Conservation (phyloP, 2,329 filamentous ascomycete species). For the Elsinoe necatrix region DNA sequence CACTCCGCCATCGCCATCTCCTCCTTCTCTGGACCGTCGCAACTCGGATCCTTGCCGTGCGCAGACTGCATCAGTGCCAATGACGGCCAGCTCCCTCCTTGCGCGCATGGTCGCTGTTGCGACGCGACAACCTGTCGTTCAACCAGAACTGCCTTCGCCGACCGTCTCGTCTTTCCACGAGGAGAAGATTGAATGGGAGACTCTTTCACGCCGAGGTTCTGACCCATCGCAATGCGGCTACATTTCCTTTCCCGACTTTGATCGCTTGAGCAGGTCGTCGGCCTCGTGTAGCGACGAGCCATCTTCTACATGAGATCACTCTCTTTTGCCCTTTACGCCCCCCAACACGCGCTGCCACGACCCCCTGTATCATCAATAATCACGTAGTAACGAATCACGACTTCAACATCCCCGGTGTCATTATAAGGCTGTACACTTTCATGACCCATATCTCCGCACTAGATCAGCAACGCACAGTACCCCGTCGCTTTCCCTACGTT, state of each 20-base stretch:
- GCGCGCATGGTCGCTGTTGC: slow-evolving; percentile 10
- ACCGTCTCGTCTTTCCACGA: slow-evolving; percentile 3
- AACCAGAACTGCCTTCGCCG: slow-evolving; percentile 1
- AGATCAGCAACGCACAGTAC: slow-evolving; percentile 7
- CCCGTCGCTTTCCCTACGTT: not conserved
- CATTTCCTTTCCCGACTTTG: slow-evolving; percentile 29
- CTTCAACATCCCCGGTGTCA: not conserved
- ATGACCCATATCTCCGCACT: not conserved
- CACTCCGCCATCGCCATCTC: slow-evolving; percentile 10
- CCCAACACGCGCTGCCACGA: not conserved
- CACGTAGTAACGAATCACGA: slow-evolving; percentile 12
- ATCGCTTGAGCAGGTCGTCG: slow-evolving; percentile 15
- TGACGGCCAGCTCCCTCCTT: slow-evolving; percentile 6
- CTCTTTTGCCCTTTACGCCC: not conserved
- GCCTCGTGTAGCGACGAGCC: slow-evolving; percentile 2
- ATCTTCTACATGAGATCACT: not conserved
- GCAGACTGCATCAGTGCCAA: not conserved
- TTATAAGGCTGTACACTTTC: not conserved
- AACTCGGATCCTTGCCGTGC: slow-evolving; percentile 15
- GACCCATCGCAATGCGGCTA: slow-evolving; percentile 22
- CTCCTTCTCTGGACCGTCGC: slow-evolving; percentile 15
- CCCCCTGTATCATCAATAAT: slow-evolving; percentile 2
- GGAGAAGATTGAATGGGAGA: slow-evolving; percentile 16
- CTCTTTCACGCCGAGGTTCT: slow-evolving; percentile 8
- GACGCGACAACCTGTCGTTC: slow-evolving; percentile 4